A percentile compares a stretch with the other conserved stretches of the same genome.
These are phyloP conservation scores for Leccinum uliginosum DNA, from an alignment of 768 basidiomycete genomes.

Conservation along the genomic window DNA sequence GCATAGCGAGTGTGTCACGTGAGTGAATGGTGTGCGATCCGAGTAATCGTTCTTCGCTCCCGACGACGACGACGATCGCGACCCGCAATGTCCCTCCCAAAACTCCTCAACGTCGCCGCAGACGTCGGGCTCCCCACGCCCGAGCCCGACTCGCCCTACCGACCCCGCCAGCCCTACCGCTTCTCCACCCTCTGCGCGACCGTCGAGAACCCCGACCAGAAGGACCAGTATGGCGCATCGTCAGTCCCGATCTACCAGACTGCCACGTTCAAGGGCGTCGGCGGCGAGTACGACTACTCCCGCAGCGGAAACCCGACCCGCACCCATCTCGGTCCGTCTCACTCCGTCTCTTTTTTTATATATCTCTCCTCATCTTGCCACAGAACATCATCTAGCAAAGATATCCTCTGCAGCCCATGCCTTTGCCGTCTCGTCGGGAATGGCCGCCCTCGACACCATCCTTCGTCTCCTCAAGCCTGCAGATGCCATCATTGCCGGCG, in stretches of 20 bases:
- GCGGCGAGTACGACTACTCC: slow-evolving; percentile 88
- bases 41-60: background rate
- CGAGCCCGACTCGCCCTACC: slow-evolving; percentile 71
- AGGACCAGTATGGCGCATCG: slow-evolving; percentile 93
- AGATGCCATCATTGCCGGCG: slow-evolving; percentile 93
- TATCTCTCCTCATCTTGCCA: background rate
- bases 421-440: slow-evolving; percentile 92
- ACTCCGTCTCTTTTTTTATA: background rate
- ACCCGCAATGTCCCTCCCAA: slow-evolving; percentile 8
- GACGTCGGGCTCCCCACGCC: slow-evolving; percentile 69
- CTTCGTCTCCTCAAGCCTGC: slow-evolving; percentile 91
- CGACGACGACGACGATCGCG: background rate
- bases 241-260: slow-evolving; percentile 98
- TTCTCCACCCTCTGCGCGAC: slow-evolving; percentile 91
- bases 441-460: slow-evolving; percentile 97
- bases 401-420: slow-evolving; percentile 91
- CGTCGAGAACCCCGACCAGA: slow-evolving; percentile 85
- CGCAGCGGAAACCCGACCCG: slow-evolving; percentile 96
- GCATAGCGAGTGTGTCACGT: slow-evolving; percentile 21
- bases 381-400: slow-evolving; percentile 97
- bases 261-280: slow-evolving; percentile 94
- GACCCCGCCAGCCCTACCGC: slow-evolving; percentile 70
- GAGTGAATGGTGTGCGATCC: slow-evolving; percentile 15
- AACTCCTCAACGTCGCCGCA: slow-evolving; percentile 5
- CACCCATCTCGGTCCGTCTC: slow-evolving; percentile 77